Base-by-base conservation (phyloP, 345 rosid genomes). In the Acer yangbiense region DNA sequence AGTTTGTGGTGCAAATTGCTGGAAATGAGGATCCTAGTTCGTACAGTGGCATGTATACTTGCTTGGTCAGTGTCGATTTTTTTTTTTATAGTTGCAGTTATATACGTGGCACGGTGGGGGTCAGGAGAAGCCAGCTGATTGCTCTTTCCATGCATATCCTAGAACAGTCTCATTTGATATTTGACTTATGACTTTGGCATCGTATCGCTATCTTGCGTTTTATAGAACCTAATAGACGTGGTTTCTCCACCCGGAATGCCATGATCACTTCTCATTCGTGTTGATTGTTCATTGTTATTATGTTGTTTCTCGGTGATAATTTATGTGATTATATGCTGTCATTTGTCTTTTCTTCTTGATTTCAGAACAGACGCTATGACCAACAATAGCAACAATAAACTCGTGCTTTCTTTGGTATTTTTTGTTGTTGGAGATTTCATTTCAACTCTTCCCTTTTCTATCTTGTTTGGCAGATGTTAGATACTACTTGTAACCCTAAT, bases 11-110 rank as follows among this genome's bases (percentile, higher is more conserved):
- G 71, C 27, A 72, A 63, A 62, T 64, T 70, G 68, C 68, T 63
- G 71, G 78, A 77, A 77, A 58, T 6, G 64, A 77, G 50, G 74
- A 63, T 66, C 29, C 10, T 39, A 62, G 71, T 68, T 79, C 71
- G n/a, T 74, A 60, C 35, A 52, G 61, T 72, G 65, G 75, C 70
- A 75, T 76, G 73, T 74, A 82, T 82, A 65, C 65, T 50, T 81
- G 72, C 35, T 77, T 69, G 65, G 20, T 67, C 71, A 65, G 72
- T 44, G 44, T 73, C 69, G 69, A 27, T 35, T 4, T 35, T 35
- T 35, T 79, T 44, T 52, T 6, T 39, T 32, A 11, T 64, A 55
- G 65, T 58, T 68, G 50, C 74, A 18, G 64, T 63, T 25, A 39
- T 81, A n/a, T 63, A 65, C 73, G 71, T 23, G 74, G 55, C 11